A percentile compares a stretch with the other conserved stretches of the same genome.
Evolutionary conservation across 2,329 filamentous ascomycete genomes (phyloP).

Genomic region (Cercospora sp.): DNA sequence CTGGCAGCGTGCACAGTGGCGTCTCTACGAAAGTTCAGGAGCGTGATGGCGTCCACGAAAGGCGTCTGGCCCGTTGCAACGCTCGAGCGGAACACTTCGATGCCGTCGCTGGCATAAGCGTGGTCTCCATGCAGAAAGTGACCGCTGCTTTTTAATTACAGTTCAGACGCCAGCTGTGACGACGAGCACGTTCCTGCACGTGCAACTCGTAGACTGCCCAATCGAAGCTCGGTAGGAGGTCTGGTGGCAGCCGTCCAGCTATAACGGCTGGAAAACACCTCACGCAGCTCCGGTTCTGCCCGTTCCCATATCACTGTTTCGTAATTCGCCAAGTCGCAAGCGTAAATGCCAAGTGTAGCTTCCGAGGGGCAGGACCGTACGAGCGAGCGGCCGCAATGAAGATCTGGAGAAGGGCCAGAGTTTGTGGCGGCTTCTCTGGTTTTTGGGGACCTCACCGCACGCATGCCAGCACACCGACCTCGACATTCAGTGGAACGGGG

Average conservation of each 20-base stretch:
- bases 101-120: neutral
- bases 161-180: neutral
- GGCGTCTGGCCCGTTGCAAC: neutral
- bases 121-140: neutral
- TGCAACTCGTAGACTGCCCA: neutral
- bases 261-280: neutral
- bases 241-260: neutral
- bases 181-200: slow-evolving; percentile 1
- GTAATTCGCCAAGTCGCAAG: slow-evolving; percentile 11
- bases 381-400: neutral
- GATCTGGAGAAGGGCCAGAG: slow-evolving; percentile 3
- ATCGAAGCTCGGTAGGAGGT: neutral
- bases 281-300: slow-evolving; percentile 3
- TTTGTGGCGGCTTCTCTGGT: neutral
- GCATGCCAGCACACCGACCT: neutral
- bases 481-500: slow-evolving; percentile 1
- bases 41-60: neutral
- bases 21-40: neutral
- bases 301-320: slow-evolving; percentile 1
- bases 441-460: neutral
- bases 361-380: neutral
- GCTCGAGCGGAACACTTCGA: neutral
- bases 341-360: slow-evolving; percentile 3
- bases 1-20: neutral
- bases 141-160: neutral